Percentiles rank a stretch among this genome's conserved stretches.
Evolutionary conservation across 352 stramenopile species (phyloP).

Genomic region (Globisporangium perplexum): DNA sequence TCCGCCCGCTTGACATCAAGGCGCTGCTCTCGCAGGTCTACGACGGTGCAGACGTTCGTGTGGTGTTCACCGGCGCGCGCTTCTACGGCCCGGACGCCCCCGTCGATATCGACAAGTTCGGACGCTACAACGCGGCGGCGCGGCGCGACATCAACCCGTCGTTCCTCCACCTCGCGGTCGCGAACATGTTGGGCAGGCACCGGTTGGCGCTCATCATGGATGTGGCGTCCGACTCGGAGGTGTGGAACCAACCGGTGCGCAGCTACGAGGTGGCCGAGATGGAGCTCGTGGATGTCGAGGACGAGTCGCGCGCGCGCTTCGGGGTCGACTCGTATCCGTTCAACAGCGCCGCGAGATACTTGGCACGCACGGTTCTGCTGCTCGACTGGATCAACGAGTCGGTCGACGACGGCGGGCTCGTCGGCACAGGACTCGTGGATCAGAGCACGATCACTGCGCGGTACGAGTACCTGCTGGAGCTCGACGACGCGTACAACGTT

Average conservation of each 20-base stretch:
- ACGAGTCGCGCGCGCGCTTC: not conserved
- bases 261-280: constrained; percentile 7
- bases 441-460: not conserved
- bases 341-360: constrained; percentile 9
- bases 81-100: constrained; percentile 38
- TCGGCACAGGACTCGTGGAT: constrained; percentile 1
- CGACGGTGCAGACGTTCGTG: constrained; percentile 39
- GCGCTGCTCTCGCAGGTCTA: constrained; percentile 41
- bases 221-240: constrained; percentile 13
- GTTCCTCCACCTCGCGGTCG: constrained; percentile 49
- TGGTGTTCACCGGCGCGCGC: constrained; percentile 45
- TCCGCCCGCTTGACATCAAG: constrained; percentile 28
- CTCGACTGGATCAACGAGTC: not conserved
- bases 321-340: constrained; percentile 11
- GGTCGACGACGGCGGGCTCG: not conserved
- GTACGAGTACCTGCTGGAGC: constrained; percentile 12
- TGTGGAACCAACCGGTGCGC: constrained; percentile 17
- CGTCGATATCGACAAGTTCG: constrained; percentile 41
- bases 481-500: constrained; percentile 8
- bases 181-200: constrained; percentile 30
- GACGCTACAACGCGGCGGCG: constrained; percentile 30
- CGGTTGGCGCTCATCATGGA: constrained; percentile 34
- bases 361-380: constrained; percentile 3
- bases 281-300: not conserved
- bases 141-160: constrained; percentile 38